Conservation (phyloP, 768 basidiomycete species). For the Russula olivacea region DNA sequence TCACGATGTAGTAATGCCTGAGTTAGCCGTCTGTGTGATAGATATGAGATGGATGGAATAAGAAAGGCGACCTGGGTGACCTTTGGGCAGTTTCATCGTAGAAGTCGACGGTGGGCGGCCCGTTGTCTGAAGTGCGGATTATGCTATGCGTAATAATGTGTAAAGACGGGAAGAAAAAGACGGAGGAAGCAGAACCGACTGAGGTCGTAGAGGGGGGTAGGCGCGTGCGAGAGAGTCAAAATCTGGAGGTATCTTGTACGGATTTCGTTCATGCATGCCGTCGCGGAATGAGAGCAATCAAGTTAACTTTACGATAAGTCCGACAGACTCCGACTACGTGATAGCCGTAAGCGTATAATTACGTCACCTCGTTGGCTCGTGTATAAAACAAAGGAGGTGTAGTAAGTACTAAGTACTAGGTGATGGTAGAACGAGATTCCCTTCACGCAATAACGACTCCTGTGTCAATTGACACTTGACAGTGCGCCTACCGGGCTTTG, state of each 20-base stretch:
- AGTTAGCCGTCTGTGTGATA: slow-evolving; percentile 59
- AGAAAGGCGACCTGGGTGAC: slow-evolving; percentile 33
- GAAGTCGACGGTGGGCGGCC: slow-evolving; percentile 58
- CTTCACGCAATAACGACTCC: no score
- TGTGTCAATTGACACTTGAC: no score
- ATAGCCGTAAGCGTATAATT: no score
- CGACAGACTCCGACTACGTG: no score
- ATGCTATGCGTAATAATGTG: slow-evolving; percentile 20
- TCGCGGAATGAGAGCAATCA: no score
- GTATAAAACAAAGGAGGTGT: no score
- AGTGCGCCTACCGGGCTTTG: no score
- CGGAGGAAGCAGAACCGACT: slow-evolving; percentile 37
- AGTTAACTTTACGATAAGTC: no score
- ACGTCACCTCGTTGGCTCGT: no score
- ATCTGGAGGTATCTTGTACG: slow-evolving; percentile 46
- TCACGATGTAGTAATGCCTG: slow-evolving; percentile 70
- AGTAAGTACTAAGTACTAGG: no score
- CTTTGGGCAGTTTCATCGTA: slow-evolving; percentile 63
- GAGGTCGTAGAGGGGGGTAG: slow-evolving; percentile 50
- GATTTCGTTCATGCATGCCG: slow-evolving; percentile 45
- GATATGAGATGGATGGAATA: slow-evolving; percentile 11
- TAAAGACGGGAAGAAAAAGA: neutral
- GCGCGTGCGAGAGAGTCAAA: slow-evolving; percentile 39
- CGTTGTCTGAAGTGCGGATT: slow-evolving; percentile 27
- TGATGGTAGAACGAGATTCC: no score